Percentiles rank a stretch among this genome's conserved stretches.
Evolutionary conservation across 805 yeast genomes (phyloP).

Genomic region (Yueomyces sp.): DNA sequence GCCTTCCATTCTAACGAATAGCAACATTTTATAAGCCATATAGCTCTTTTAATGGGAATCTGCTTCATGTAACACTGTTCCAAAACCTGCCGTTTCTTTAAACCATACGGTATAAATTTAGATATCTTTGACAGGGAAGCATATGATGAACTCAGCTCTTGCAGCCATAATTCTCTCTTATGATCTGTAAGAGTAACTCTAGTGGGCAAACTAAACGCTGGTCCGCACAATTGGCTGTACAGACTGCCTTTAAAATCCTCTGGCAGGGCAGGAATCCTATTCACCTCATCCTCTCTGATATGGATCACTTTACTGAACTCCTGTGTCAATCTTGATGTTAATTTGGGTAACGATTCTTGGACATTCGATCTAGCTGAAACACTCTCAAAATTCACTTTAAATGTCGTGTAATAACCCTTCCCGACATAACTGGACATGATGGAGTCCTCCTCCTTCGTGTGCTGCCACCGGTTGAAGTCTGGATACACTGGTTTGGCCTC

Average conservation of each 20-base stretch:
- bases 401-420: constrained; percentile 21
- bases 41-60: constrained; percentile 69
- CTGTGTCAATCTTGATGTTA: constrained; percentile 17
- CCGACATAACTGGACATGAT: constrained; percentile 20
- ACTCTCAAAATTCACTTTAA: constrained; percentile 24
- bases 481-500: constrained; percentile 13
- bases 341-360: constrained; percentile 20
- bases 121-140: constrained; percentile 58
- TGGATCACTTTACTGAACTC: constrained; percentile 18
- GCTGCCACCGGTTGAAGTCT: constrained; percentile 25
- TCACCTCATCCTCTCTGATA: constrained; percentile 21
- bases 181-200: constrained; percentile 83
- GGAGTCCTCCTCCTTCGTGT: constrained; percentile 19
- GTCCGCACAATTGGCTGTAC: constrained; percentile 16
- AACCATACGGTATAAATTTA: constrained; percentile 81
- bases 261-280: constrained; percentile 12
- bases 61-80: constrained; percentile 57
- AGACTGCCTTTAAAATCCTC: constrained; percentile 1
- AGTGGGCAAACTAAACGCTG: constrained; percentile 19
- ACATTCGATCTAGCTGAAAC: constrained; percentile 25
- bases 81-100: constrained; percentile 55
- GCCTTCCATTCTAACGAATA: constrained; percentile 53
- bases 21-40: constrained; percentile 86
- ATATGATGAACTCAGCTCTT: constrained; percentile 56
- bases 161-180: constrained; percentile 75